A percentile compares a stretch with the other conserved stretches of the same genome.
Evolutionary conservation across 805 yeast genomes (phyloP).

Genomic region (Scheffersomyces stipitis): DNA sequence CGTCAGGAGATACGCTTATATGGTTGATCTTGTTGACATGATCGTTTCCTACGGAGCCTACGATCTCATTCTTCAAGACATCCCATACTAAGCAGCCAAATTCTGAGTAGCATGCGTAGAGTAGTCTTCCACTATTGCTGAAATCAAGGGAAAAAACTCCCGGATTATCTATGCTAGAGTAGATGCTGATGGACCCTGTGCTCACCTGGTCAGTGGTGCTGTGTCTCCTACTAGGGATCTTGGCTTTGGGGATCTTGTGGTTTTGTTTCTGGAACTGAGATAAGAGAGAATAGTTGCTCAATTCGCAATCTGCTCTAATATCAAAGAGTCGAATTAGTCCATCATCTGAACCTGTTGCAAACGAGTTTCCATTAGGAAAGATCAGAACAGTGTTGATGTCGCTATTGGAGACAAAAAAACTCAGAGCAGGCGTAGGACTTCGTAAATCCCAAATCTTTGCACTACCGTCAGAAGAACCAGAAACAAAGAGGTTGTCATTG

Average conservation of each 20-base stretch:
- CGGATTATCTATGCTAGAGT: constrained; percentile 50
- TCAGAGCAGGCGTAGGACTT: constrained; percentile 44
- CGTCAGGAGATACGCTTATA: constrained; percentile 70
- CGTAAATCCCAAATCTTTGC: constrained; percentile 39
- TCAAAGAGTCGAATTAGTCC: constrained; percentile 71
- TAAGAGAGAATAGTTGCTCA: constrained; percentile 47
- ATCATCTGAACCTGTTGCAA: constrained; percentile 79
- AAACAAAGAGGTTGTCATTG: constrained; percentile 42
- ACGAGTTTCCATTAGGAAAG: constrained; percentile 69
- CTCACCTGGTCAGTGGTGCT: constrained; percentile 13
- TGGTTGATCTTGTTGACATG: constrained; percentile 63
- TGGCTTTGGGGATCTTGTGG: background rate
- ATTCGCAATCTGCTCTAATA: constrained; percentile 70
- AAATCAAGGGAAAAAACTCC: constrained; percentile 74
- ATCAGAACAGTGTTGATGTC: constrained; percentile 64
- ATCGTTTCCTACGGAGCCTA: constrained; percentile 61
- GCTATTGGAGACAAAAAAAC: constrained; percentile 53
- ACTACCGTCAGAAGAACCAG: constrained; percentile 70
- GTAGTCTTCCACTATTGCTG: constrained; percentile 69
- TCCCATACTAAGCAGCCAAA: constrained; percentile 80
- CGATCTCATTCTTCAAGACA: constrained; percentile 57
- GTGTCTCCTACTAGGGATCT: background rate
- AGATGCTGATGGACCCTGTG: constrained; percentile 6
- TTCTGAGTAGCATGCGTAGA: constrained; percentile 76
- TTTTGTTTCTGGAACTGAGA: constrained; percentile 5